Evolutionary conservation across 306 rosid genomes (phyloP), one percentile per base, ranked within the genome.

Genomic region (Sesbania bispinosa): DNA sequence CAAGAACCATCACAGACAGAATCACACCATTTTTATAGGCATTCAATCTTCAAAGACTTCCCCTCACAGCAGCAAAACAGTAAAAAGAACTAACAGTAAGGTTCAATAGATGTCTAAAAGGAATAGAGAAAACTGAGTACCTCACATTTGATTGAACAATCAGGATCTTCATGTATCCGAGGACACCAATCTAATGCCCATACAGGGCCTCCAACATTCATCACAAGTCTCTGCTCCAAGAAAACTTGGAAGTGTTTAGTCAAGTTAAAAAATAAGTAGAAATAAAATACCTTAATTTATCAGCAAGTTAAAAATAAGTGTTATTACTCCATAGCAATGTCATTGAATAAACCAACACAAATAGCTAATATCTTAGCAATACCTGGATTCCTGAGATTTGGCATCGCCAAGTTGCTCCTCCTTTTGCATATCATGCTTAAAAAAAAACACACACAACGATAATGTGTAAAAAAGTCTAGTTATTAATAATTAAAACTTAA

Each of bases 101-200:
- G 62, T 4, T 63, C 55, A 20, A 66, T 19, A 70, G 3, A 75
- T 45, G 50, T 53, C 19, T 39, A 68, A 53, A 70, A 62, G 30
- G 46, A 65, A 45, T 73, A 32, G 51, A 73, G 50, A 6, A 46
- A 78, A 54, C 66, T 47, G 64, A 46, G 55, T 88, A 88, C 98
- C 98, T 94, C 96, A 29, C 96, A 80, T 80, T 84, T 89, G 32
- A 77, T 36, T 74, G 68, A 68, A 81, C 83, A 54, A 42, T 85
- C 88, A 6, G 83, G 78, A 21, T 55, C 81, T 79, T 70, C 81
- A 55, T 77, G 83, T 66, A 86, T 79, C 83, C 62, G 83, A 61
- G 97, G 97, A 80, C 97, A 94, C 99, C 99, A 94, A 79, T 94
- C 95, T 80, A 94, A 62, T 15, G 96, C 95, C 97, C 96, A 94